Base-by-base conservation (phyloP, 805 yeast genomes). In the Pichia membranifaciens region DNA sequence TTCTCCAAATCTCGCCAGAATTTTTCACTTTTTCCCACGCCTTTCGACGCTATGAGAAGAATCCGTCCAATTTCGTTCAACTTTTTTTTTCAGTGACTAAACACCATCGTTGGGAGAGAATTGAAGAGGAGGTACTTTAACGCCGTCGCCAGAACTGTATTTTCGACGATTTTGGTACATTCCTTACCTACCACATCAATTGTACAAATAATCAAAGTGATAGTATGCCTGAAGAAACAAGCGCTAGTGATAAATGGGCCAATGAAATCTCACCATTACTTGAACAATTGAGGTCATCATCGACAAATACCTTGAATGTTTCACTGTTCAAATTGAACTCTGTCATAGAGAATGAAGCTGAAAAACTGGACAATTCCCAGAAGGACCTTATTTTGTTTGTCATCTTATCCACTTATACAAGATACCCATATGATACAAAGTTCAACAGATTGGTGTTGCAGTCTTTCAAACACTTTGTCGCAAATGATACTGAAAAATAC, bases 321-420 rank as follows among this genome's bases (percentile, higher is more conserved):
- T 59, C 69, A 2, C 58, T 75, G 41, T 53, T 54, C 29, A 57
- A 61, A 39, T 51, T 69, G 43, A 64, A 57, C 42, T 45, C 54
- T 9, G 61, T 67, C 9, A 55, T 68, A 41, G 55, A 62, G 43
- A 45, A 59, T 40, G 45, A 46, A 28, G 44, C 43, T 10, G 42
- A 35, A n/a, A 38, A 47, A 18, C 33, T 58, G 16, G 50, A 51
- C 2, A 43, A 44, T n/a, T 50, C 50, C 15, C 64, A 58, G 9
- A 55, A 68, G 35, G 55, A 59, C 18, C 56, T 58, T 41, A 57
- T 70, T 6, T 64, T 72, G 4, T 33, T 60, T 6, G 57, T 60
- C 15, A 59, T 81, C 41, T 64, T 81, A 51, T 69, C 68, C 41
- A 74, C 82, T 3, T 80, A 68, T 60, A 62, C 65, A 41, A 70